phyloP scores from a whole-genome alignment of 75 land plant species.

The Pinus albicaulis region DNA sequence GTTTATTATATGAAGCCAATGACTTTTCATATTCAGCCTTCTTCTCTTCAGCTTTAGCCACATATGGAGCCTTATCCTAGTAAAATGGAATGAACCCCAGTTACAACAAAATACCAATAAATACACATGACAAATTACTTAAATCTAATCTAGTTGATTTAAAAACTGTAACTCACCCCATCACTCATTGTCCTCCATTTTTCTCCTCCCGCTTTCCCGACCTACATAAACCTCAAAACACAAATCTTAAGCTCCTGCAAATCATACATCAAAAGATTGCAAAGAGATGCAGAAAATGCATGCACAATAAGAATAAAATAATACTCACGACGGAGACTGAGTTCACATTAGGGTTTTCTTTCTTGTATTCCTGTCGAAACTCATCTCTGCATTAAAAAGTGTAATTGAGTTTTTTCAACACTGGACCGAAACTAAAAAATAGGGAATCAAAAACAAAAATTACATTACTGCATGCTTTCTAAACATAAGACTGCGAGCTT shows the following conservation, averaged over 20 bases:
- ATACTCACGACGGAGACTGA: constrained; percentile 72
- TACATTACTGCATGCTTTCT: too few relatives aligned
- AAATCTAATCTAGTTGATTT: too few relatives aligned
- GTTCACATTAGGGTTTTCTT: constrained; percentile 77
- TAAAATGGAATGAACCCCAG: too few relatives aligned
- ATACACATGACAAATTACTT: too few relatives aligned
- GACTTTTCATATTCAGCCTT: constrained; percentile 28
- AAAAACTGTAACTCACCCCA: constrained; percentile 42
- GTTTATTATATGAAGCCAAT: constrained; percentile 43
- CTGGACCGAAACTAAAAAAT: too few relatives aligned
- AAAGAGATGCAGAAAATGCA: too few relatives aligned
- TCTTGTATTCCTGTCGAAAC: constrained; percentile 60
- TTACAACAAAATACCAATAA: too few relatives aligned
- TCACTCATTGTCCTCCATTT: constrained; percentile 66
- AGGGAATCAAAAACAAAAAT: too few relatives aligned
- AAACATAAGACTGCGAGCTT: background rate
- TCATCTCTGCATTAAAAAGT: constrained; percentile 49
- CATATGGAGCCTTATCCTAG: constrained; percentile 52
- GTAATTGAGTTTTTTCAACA: too few relatives aligned
- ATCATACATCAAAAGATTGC: background rate
- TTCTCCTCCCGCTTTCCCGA: constrained; percentile 82
- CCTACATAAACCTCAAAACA: constrained; percentile 23
- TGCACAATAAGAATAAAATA: background rate
- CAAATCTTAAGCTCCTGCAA: background rate
- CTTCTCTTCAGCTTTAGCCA: constrained; percentile 25